These are phyloP conservation scores for Malassezia pachydermatis DNA, from an alignment of 1,284 basidiomycete species.

Conservation along the genomic window DNA sequence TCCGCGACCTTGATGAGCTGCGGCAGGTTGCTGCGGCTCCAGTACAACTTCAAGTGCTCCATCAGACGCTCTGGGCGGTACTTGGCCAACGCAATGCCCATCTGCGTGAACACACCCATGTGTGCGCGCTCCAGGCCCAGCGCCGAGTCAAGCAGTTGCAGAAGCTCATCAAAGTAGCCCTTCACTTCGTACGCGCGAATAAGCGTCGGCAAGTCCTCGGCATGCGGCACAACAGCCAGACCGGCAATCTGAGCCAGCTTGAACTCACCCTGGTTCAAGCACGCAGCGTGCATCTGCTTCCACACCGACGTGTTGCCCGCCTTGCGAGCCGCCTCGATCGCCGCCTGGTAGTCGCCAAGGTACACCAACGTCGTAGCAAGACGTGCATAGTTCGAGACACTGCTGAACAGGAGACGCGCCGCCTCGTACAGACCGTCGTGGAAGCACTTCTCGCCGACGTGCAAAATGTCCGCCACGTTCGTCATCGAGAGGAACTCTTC, in stretches of 20 bases:
- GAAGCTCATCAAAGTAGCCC: slow-evolving; percentile 89
- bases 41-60: slow-evolving; percentile 97
- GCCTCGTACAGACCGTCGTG: slow-evolving; percentile 97
- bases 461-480: slow-evolving; percentile 90
- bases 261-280: slow-evolving; percentile 94
- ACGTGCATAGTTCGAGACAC: slow-evolving; percentile 97
- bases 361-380: slow-evolving; percentile 97
- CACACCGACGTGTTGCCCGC: slow-evolving; percentile 99
- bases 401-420: slow-evolving; percentile 84
- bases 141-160: slow-evolving; percentile 82
- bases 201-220: slow-evolving; percentile 77
- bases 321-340: slow-evolving; percentile 95
- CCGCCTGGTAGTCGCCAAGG: slow-evolving; percentile 91
- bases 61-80: slow-evolving; percentile 95
- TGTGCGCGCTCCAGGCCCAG: slow-evolving; percentile 86
- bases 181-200: slow-evolving; percentile 78
- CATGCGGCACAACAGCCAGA: slow-evolving; percentile 49
- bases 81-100: slow-evolving; percentile 89
- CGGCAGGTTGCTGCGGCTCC: slow-evolving; percentile 90
- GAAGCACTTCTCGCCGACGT: slow-evolving; percentile 98
- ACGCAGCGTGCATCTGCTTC: slow-evolving; percentile 99
- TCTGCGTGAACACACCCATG: slow-evolving; percentile 74
- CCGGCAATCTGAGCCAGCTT: slow-evolving; percentile 78
- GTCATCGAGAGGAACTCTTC: slow-evolving; percentile 99
- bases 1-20: slow-evolving; percentile 90